phyloP scores from a whole-genome alignment of 1,284 basidiomycete genomes.

The Coniferiporia sulphurascens region DNA sequence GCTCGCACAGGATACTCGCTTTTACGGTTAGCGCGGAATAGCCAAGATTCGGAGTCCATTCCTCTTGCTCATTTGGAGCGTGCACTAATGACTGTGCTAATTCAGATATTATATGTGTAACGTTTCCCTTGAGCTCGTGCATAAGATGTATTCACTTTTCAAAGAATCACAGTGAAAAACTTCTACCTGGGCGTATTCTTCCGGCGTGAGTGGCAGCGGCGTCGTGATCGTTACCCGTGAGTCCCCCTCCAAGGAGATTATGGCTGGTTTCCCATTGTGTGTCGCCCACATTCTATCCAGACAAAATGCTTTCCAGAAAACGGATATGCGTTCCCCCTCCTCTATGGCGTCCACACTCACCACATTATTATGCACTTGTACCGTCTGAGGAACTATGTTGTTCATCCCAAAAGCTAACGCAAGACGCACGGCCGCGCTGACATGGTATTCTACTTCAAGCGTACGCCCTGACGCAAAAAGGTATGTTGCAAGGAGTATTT shows the following conservation, averaged over 20 bases:
- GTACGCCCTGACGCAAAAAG: constrained; percentile 7
- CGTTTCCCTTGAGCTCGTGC: background rate
- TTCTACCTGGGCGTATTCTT: constrained; percentile 5
- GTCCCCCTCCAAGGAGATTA: background rate
- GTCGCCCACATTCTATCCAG: constrained; percentile 15
- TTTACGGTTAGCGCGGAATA: constrained; percentile 8
- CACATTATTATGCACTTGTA: background rate
- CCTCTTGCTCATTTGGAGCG: constrained; percentile 7
- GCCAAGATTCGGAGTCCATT: constrained; percentile 6
- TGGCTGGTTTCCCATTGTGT: constrained; percentile 11
- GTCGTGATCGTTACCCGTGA: constrained; percentile 12
- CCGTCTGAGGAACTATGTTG: background rate
- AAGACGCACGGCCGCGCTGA: constrained; percentile 11
- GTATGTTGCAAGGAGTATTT: constrained; percentile 15
- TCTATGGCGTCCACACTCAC: constrained; percentile 3
- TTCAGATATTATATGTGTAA: background rate
- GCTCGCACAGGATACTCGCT: constrained; percentile 8
- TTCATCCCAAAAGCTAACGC: constrained; percentile 13
- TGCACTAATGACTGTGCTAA: background rate
- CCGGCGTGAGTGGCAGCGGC: constrained; percentile 8
- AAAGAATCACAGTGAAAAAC: background rate
- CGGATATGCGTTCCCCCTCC: constrained; percentile 14
- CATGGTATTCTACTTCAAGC: constrained; percentile 14
- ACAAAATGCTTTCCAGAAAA: constrained; percentile 16
- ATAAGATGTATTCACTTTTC: background rate